phyloP scores from a whole-genome alignment of 1,284 basidiomycete genomes.

The Coniferiporia sulphurascens region DNA sequence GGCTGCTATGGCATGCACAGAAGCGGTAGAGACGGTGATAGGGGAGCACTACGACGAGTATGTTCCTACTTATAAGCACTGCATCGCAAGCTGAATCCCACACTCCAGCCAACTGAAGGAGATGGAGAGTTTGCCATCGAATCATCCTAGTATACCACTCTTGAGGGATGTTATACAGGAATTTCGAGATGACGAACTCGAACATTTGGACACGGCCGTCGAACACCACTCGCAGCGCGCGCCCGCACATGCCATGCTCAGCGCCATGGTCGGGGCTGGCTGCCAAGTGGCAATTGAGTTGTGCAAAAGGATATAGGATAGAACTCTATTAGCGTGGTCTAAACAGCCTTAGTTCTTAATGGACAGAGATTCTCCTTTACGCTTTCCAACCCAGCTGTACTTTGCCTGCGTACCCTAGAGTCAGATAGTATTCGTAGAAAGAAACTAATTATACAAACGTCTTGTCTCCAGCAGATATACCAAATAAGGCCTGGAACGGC shows the following conservation, averaged over 20 bases:
- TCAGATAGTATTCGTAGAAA: neutral
- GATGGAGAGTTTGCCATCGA: slow-evolving; percentile 52
- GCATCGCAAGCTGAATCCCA: neutral
- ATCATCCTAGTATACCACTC: slow-evolving; percentile 77
- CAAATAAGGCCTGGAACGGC: slow-evolving; percentile 44
- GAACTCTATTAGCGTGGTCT: slow-evolving; percentile 16
- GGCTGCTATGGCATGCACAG: slow-evolving; percentile 98
- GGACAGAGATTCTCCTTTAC: slow-evolving; percentile 33
- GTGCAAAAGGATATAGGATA: slow-evolving; percentile 69
- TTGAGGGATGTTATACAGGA: slow-evolving; percentile 76
- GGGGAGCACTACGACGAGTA: slow-evolving; percentile 98
- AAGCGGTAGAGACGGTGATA: slow-evolving; percentile 96
- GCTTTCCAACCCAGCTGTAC: slow-evolving; percentile 35
- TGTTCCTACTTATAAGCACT: slow-evolving; percentile 30
- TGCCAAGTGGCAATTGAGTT: slow-evolving; percentile 89
- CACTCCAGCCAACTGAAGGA: slow-evolving; percentile 65
- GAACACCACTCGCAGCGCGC: slow-evolving; percentile 87
- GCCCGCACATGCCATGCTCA: slow-evolving; percentile 87
- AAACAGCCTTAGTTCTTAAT: slow-evolving; percentile 12
- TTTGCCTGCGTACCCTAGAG: slow-evolving; percentile 23
- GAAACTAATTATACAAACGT: slow-evolving; percentile 26
- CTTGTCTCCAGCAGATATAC: slow-evolving; percentile 33
- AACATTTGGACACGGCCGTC: slow-evolving; percentile 90
- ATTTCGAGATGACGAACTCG: slow-evolving; percentile 92
- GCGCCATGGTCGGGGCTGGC: slow-evolving; percentile 79